Percentiles rank a stretch among this genome's conserved stretches.
These are phyloP conservation scores for Cucurbita moschata DNA, from an alignment of 306 rosid species.

Conservation along the genomic window DNA sequence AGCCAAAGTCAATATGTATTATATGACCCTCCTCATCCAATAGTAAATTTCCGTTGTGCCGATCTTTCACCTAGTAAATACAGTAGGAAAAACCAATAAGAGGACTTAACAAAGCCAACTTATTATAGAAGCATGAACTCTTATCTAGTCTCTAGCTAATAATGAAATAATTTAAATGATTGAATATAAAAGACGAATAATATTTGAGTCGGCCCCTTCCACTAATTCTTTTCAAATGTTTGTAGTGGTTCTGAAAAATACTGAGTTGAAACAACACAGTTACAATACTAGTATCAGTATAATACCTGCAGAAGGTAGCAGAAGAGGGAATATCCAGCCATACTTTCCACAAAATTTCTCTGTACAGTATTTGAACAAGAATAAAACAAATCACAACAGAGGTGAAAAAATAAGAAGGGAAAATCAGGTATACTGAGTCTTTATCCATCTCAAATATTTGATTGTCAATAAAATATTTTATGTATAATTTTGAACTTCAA, in stretches of 20 bases:
- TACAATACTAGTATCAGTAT: background rate
- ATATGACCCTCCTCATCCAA: slow-evolving; percentile 97
- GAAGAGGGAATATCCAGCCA: slow-evolving; percentile 99
- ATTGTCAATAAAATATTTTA: too few relatives aligned
- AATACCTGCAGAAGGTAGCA: slow-evolving; percentile 94
- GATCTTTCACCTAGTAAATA: slow-evolving; percentile 59
- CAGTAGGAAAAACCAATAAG: background rate
- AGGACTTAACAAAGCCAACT: background rate
- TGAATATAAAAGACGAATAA: background rate
- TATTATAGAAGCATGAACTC: background rate
- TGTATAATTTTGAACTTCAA: too few relatives aligned
- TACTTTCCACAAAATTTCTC: slow-evolving; percentile 98
- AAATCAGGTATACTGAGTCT: background rate
- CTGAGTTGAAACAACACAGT: background rate
- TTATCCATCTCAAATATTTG: background rate
- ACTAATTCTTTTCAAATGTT: background rate
- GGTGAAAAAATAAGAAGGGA: background rate
- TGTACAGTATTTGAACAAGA: slow-evolving; percentile 21
- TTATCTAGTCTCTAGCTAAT: background rate
- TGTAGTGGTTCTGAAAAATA: background rate
- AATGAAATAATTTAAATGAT: background rate
- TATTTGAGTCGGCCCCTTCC: background rate
- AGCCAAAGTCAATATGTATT: slow-evolving; percentile 96
- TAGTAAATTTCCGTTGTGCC: slow-evolving; percentile 93
- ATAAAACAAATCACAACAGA: background rate